Evolutionary conservation across 176 grass and related monocot genomes (phyloP).

Genomic region (Poa pratensis): DNA sequence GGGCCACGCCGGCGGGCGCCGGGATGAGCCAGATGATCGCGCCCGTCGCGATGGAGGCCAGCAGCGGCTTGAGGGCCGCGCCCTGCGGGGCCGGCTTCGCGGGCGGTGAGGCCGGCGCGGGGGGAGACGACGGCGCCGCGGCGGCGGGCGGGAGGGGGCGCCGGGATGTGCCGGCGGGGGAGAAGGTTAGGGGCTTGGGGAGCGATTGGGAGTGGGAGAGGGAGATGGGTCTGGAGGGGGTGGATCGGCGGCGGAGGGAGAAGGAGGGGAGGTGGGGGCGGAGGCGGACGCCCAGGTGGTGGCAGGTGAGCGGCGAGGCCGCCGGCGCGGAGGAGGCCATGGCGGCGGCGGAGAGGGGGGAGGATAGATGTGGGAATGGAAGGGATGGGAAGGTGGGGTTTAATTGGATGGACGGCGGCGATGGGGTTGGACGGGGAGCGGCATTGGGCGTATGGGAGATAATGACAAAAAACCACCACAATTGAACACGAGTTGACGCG

Average conservation of each 20-base stretch:
- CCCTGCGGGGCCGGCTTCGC: conserved; percentile 60
- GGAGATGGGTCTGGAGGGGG: conserved; percentile 32
- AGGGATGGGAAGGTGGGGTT: conserved; percentile 24
- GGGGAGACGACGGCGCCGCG: not conserved
- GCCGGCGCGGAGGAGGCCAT: conserved; percentile 63
- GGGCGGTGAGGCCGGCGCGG: conserved; percentile 27
- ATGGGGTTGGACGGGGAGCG: conserved; percentile 34
- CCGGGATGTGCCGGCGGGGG: not conserved
- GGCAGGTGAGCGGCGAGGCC: conserved; percentile 57
- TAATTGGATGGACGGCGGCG: conserved; percentile 52
- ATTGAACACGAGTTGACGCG: too few relatives aligned
- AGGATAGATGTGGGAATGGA: not conserved
- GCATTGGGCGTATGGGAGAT: conserved; percentile 39
- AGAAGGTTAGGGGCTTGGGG: conserved; percentile 7
- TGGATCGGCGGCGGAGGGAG: conserved; percentile 46
- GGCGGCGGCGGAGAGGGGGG: conserved; percentile 1
- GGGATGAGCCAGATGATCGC: conserved; percentile 80
- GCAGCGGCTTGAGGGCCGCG: conserved; percentile 72
- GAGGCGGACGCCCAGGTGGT: conserved; percentile 45
- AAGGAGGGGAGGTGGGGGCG: conserved; percentile 46
- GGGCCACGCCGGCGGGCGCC: conserved; percentile 69
- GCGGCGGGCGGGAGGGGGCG: not conserved
- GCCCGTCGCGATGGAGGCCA: conserved; percentile 61
- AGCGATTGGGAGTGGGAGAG: conserved; percentile 42
- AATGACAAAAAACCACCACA: too few relatives aligned